These are phyloP conservation scores for Prunus salicina DNA, from an alignment of 306 rosid genomes.

Conservation along the genomic window DNA sequence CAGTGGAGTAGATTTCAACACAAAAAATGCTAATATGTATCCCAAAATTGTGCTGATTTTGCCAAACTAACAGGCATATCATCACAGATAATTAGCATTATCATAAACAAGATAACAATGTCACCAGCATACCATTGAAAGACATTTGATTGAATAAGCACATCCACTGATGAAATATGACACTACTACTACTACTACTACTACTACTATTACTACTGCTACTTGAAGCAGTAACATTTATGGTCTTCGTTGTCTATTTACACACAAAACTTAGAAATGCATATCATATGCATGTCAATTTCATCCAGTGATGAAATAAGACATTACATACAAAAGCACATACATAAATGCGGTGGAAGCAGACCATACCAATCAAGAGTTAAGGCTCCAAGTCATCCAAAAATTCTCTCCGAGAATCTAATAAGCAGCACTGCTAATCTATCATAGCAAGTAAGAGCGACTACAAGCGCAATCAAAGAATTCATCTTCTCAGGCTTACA, in stretches of 20 bases:
- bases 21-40: too few species aligned
- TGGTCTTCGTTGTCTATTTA: not conserved
- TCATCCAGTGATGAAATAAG: not conserved
- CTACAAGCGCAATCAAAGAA: not conserved
- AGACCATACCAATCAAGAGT: not conserved
- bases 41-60: not conserved
- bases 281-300: not conserved
- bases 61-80: not conserved
- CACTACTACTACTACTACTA: too few species aligned
- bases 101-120: not conserved
- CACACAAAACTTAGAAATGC: not conserved
- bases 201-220: too few species aligned
- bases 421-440: not conserved
- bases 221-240: not conserved
- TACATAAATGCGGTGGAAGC: conserved; percentile 6
- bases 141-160: not conserved
- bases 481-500: conserved; percentile 54
- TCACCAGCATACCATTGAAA: not conserved
- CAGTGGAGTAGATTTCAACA: too few species aligned
- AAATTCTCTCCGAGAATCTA: not conserved
- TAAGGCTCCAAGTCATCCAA: conserved; percentile 11
- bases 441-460: not conserved
- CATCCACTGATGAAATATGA: not conserved
- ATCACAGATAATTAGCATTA: not conserved
- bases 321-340: not conserved